Evolutionary conservation across 768 basidiomycete genomes (phyloP), one percentile per base, ranked within the genome.

Genomic region (Suillus hirtellus): DNA sequence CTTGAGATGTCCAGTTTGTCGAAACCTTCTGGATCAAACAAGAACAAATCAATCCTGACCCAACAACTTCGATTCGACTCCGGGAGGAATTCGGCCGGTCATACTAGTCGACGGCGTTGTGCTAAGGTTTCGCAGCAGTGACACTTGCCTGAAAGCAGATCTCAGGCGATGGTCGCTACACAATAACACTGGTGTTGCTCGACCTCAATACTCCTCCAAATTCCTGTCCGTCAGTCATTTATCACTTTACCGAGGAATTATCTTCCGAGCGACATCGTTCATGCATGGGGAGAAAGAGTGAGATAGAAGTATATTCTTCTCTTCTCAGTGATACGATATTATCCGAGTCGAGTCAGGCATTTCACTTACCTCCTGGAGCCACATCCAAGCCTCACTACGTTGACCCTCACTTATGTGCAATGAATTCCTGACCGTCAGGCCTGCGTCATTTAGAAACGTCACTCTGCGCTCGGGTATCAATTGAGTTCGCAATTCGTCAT

Each of bases 271-370:
- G 0, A 80, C 87, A 15, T 81, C 81, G 9, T 93, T 95, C 65
- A 83, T 95, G 7, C 92, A 95, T 69, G 84, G 86, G 8, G 91
- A 95, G 71, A 87, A 96, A n/a, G 95, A 95, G 84, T 89, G 27
- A 50, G 49, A 6, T 27, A 95, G 95, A 90, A 92, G 71, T 97
- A 94, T 67, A 79, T 80, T 3, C 88, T 86, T 87, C 66, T 75
- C 78, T 8, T 79, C 88, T 1, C 82, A 89, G 37, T 84, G 90
- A 35, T 84, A 31, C 31, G 5, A 31, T 31, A 31, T 31, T 3
- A 31, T 31, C 31, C 31, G 31, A 31, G 31, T 31, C 31, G 95
- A 67, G 86, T 86, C 1, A 77, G 86, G 21, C 80, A 87, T 19
- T 73, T 94, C 31, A 84, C 90, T 50, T 83, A 83, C 69, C 82